A percentile compares a stretch with the other conserved stretches of the same genome.
Evolutionary conservation across 73 alveolate genomes (phyloP).

Genomic region (Uronychia binucleata): DNA sequence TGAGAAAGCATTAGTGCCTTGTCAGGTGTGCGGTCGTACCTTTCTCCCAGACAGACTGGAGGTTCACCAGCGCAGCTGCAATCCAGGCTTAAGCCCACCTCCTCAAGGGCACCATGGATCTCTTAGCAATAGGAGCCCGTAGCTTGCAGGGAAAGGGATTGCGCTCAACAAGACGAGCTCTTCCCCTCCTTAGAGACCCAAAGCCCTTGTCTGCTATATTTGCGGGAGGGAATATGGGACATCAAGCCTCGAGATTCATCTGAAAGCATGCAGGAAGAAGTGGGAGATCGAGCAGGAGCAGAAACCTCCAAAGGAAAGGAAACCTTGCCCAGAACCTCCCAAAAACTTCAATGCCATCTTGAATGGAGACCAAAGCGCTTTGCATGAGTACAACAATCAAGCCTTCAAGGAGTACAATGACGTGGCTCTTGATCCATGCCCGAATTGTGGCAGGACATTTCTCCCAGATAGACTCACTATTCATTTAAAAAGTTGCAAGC

Average conservation of each 20-base stretch:
- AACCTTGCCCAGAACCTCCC: constrained; percentile 51
- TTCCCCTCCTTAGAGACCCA: constrained; percentile 36
- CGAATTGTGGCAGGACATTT: constrained; percentile 85
- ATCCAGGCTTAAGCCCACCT: background rate
- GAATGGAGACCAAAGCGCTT: constrained; percentile 7
- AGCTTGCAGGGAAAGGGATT: background rate
- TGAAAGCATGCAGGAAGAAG: constrained; percentile 39
- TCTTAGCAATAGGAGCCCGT: background rate
- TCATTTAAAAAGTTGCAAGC: constrained; percentile 47
- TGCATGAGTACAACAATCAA: constrained; percentile 9
- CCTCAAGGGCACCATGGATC: background rate
- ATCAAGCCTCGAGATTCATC: constrained; percentile 50
- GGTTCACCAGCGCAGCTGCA: constrained; percentile 87
- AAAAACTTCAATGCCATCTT: constrained; percentile 27
- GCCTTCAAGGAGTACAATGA: constrained; percentile 56
- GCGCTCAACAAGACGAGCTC: no score
- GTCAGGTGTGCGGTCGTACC: constrained; percentile 90
- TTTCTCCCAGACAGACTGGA: constrained; percentile 90
- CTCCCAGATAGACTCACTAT: constrained; percentile 28
- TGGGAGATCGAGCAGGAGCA: constrained; percentile 34
- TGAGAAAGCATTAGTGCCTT: constrained; percentile 80
- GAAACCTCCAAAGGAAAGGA: constrained; percentile 46
- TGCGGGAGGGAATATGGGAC: constrained; percentile 90
- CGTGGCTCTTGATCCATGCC: constrained; percentile 57
- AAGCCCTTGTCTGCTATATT: constrained; percentile 51